phyloP scores from a whole-genome alignment of 164 flowering plant genomes.

The Vitis labrusca region DNA sequence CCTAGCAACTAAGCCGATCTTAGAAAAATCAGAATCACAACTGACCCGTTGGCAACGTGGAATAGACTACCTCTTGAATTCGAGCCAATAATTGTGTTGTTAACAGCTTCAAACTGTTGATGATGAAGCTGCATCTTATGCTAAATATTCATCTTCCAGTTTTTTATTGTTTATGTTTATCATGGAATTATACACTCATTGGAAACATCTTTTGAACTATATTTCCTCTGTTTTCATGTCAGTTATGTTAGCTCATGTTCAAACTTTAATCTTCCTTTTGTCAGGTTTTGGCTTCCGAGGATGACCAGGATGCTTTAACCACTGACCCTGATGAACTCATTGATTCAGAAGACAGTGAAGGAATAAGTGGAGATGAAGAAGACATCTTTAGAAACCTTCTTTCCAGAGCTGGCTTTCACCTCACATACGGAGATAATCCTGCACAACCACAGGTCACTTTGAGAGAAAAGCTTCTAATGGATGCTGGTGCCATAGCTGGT shows the following conservation, averaged over 20 bases:
- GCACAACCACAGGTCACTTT: slow-evolving; percentile 95
- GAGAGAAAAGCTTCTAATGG: slow-evolving; percentile 94
- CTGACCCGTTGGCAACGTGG: too few species aligned
- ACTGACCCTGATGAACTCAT: slow-evolving; percentile 96
- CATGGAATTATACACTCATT: too few species aligned
- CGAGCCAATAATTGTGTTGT: too few species aligned
- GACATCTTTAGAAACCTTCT: slow-evolving; percentile 93
- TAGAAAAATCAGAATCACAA: too few species aligned
- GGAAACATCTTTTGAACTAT: too few species aligned
- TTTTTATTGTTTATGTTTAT: too few species aligned
- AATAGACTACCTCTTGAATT: too few species aligned
- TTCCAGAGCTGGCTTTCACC: slow-evolving; percentile 93
- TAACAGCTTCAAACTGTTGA: too few species aligned
- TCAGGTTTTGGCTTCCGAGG: slow-evolving; percentile 97
- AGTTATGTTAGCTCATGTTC: not conserved
- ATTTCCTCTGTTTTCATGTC: too few species aligned
- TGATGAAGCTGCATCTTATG: too few species aligned
- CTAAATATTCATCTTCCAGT: too few species aligned
- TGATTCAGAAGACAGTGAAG: slow-evolving; percentile 98
- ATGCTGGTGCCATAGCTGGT: slow-evolving; percentile 99
- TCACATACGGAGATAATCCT: slow-evolving; percentile 91
- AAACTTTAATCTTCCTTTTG: slow-evolving; percentile 13
- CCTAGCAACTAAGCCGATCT: too few species aligned
- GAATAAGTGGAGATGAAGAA: slow-evolving; percentile 97
- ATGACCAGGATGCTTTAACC: slow-evolving; percentile 95